These are phyloP conservation scores for Calonectria pseudoturangicola DNA, from an alignment of 2,329 filamentous ascomycete genomes.

Conservation along the genomic window DNA sequence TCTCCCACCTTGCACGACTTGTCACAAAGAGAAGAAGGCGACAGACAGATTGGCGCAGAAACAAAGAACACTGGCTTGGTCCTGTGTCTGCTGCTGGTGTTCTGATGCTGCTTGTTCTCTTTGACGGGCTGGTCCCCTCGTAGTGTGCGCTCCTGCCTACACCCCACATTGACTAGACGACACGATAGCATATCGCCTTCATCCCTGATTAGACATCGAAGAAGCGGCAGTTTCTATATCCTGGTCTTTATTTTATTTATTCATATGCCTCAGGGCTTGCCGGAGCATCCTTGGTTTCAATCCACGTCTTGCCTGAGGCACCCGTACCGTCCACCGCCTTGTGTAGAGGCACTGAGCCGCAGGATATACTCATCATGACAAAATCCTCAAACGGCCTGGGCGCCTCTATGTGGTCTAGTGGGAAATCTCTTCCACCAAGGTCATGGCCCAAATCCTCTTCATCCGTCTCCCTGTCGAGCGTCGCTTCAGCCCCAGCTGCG, in stretches of 20 bases:
- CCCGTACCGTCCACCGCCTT: background rate
- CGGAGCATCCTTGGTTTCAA: background rate
- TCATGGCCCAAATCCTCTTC: conserved; percentile 26
- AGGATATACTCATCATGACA: conserved; percentile 40
- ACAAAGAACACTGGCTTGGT: background rate
- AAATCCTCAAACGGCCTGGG: conserved; percentile 46
- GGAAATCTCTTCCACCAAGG: conserved; percentile 30
- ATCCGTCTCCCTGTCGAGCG: conserved; percentile 45
- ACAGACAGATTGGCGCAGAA: background rate
- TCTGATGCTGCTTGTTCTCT: conserved; percentile 8
- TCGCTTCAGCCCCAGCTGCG: conserved; percentile 21
- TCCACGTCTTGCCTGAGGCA: background rate
- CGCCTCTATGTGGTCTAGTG: conserved; percentile 53
- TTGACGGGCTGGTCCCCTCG: conserved; percentile 31
- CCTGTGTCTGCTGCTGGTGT: background rate
- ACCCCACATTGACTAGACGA: background rate
- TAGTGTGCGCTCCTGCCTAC: background rate
- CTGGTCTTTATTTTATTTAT: background rate
- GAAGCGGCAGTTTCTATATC: background rate
- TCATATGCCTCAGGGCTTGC: background rate
- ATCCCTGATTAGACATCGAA: background rate
- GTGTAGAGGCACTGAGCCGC: background rate
- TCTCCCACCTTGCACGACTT: background rate
- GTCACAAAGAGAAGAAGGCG: background rate
- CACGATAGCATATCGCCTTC: background rate